These are phyloP conservation scores for Spencermartinsiella ligniputridi DNA, from an alignment of 1,139 yeast species.

Conservation along the genomic window DNA sequence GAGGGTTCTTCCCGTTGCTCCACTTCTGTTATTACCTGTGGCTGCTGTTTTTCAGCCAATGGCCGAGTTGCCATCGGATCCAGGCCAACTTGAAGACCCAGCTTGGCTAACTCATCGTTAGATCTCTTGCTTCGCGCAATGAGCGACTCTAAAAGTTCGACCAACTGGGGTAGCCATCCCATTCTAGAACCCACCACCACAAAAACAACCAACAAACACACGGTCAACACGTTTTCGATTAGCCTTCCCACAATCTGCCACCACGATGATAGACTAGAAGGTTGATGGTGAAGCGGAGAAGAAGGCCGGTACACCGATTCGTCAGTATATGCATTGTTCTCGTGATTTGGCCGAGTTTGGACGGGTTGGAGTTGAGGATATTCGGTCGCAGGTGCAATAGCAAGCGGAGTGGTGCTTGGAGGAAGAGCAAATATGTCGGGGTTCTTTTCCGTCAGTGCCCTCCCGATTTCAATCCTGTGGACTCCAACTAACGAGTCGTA, in stretches of 20 bases:
- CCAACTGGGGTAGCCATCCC: slow-evolving; percentile 40
- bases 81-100: slow-evolving; percentile 2
- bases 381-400: slow-evolving; percentile 14
- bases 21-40: neutral
- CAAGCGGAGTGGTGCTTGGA: slow-evolving; percentile 10
- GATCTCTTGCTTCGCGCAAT: neutral
- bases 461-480: slow-evolving; percentile 26
- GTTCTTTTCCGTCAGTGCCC: neutral
- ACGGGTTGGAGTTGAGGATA: neutral
- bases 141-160: slow-evolving; percentile 18
- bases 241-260: slow-evolving; percentile 29
- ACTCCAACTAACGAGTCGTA: slow-evolving; percentile 32
- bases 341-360: neutral
- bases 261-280: slow-evolving; percentile 20
- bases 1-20: neutral
- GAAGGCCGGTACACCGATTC: neutral
- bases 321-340: neutral
- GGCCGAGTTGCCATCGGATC: neutral
- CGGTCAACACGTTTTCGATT: slow-evolving; percentile 48
- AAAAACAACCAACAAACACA: slow-evolving; percentile 36
- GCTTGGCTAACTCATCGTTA: neutral
- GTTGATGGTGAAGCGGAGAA: neutral
- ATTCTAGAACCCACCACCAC: slow-evolving; percentile 37
- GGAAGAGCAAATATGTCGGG: neutral
- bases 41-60: neutral